Evolutionary conservation across 495 filamentous ascomycete species (phyloP), one percentile per base, ranked within the genome.

Genomic region (Neurospora tetraspora): DNA sequence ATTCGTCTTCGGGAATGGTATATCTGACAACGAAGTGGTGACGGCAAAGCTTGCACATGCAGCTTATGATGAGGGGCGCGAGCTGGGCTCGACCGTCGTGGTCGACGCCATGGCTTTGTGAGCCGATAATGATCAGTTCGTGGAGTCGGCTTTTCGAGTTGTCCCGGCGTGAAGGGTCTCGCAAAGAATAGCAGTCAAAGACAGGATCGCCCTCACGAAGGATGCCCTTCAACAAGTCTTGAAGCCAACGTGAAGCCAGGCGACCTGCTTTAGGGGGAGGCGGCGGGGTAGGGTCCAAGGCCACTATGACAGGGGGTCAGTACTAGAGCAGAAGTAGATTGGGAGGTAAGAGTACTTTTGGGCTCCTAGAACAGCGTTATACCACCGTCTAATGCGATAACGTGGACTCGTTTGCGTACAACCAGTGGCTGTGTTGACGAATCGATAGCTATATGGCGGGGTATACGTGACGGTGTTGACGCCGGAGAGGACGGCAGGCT

Each of bases 1-100:
- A 65, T 65, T 27, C 53, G 14, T 65, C 27, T 7, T 65, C 11
- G 34, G 47, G 69, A 59, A 78, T 71, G 38, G 73, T 74, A 18
- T 65, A 65, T 65, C 23, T 34, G 69, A 83, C 76, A 65, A 77
- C 73, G 70, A 81, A 81, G 47, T 82, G 80, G 65, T 78, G 75
- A 27, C 80, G 78, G 73, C 81, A 82, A 38, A 72, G 74, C 20
- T 71, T 73, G 73, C 81, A 82, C 45, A 81, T 74, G 37, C 77
- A 78, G 3, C 77, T 77, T 65, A 65, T 9, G 0, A 80, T 14
- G 34, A 78, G 11, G 12, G 18, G 69, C 31, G 70, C 43, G 42
- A 38, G 27, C 47, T 39, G 40, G 12, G 53, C 69, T 20, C 73
- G 71, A 27, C 75, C 73, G 39, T 75, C 70, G 70, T 75, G 73